A percentile compares a stretch with the other conserved stretches of the same genome.
Conservation (phyloP, 148 eudicot species). For the Agrostemma githago region DNA sequence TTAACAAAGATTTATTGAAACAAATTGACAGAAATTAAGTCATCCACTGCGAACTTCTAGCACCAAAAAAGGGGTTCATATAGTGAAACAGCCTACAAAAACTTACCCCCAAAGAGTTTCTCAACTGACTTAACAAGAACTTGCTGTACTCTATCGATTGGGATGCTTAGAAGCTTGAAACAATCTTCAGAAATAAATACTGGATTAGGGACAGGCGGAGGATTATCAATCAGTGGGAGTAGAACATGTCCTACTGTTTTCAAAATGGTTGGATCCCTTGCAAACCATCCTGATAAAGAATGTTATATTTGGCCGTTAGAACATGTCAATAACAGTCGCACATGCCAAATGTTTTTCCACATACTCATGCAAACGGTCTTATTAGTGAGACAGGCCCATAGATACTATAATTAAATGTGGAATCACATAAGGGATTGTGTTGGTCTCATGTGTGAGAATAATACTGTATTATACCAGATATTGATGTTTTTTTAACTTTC, state of each 20-base stretch:
- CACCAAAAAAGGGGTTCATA: not conserved
- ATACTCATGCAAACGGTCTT: not conserved
- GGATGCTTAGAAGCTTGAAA: slow-evolving; percentile 66
- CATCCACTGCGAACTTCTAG: not conserved
- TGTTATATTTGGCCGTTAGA: not conserved
- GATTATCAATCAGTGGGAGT: slow-evolving; percentile 36
- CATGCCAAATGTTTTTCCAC: not conserved
- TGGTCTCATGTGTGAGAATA: not conserved
- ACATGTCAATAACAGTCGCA: not conserved
- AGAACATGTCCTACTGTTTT: slow-evolving; percentile 57
- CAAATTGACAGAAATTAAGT: not conserved
- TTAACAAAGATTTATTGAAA: not conserved
- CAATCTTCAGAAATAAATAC: slow-evolving; percentile 74
- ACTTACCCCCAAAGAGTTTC: slow-evolving; percentile 63
- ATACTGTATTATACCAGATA: too few relatives aligned
- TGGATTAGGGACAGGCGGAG: slow-evolving; percentile 33
- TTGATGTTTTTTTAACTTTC: too few relatives aligned
- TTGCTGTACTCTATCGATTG: slow-evolving; percentile 41
- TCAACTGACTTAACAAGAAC: slow-evolving; percentile 47
- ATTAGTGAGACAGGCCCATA: not conserved
- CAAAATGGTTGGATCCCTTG: slow-evolving; percentile 64
- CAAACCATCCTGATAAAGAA: slow-evolving; percentile 79
- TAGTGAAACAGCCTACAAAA: not conserved
- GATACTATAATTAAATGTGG: not conserved
- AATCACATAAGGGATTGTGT: not conserved